A percentile compares a stretch with the other conserved stretches of the same genome.
Conservation (phyloP, 345 rosid genomes). For the Heritiera fomes region DNA sequence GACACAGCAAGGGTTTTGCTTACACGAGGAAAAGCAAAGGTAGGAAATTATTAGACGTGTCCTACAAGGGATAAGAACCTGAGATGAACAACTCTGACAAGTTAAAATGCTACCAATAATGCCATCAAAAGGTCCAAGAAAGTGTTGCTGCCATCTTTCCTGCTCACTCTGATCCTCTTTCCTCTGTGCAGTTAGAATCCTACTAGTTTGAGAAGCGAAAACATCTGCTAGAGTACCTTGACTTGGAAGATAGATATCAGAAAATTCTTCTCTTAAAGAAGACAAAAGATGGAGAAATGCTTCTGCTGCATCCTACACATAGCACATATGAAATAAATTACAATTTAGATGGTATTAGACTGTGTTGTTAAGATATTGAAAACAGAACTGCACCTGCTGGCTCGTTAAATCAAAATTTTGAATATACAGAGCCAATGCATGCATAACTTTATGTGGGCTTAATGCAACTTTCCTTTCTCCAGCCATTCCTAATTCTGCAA, state of each 20-base stretch:
- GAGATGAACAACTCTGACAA: conserved; percentile 74
- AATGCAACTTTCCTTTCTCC: conserved; percentile 45
- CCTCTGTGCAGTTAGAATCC: conserved; percentile 47
- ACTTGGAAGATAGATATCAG: conserved; percentile 49
- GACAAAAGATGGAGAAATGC: conserved; percentile 81
- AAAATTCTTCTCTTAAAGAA: conserved; percentile 74
- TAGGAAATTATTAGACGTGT: conserved; percentile 9
- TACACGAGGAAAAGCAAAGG: conserved; percentile 2
- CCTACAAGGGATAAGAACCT: conserved; percentile 43
- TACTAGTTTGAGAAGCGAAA: conserved; percentile 42
- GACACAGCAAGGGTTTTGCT: neutral
- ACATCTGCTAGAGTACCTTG: conserved; percentile 48
- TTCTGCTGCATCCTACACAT: conserved; percentile 81
- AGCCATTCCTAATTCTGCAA: conserved; percentile 49
- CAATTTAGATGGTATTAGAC: neutral
- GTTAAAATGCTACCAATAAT: conserved; percentile 66
- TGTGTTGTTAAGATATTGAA: neutral
- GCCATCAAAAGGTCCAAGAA: conserved; percentile 90
- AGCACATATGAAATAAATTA: conserved; percentile 24
- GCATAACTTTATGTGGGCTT: conserved; percentile 72
- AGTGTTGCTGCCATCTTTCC: conserved; percentile 77
- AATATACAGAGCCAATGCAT: conserved; percentile 53
- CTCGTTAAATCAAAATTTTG: conserved; percentile 67
- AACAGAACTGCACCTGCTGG: conserved; percentile 62
- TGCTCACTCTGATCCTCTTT: conserved; percentile 45